These are phyloP conservation scores for Dendrocalamus latiflorus DNA, from an alignment of 202 grass and related monocot species.

Conservation along the genomic window DNA sequence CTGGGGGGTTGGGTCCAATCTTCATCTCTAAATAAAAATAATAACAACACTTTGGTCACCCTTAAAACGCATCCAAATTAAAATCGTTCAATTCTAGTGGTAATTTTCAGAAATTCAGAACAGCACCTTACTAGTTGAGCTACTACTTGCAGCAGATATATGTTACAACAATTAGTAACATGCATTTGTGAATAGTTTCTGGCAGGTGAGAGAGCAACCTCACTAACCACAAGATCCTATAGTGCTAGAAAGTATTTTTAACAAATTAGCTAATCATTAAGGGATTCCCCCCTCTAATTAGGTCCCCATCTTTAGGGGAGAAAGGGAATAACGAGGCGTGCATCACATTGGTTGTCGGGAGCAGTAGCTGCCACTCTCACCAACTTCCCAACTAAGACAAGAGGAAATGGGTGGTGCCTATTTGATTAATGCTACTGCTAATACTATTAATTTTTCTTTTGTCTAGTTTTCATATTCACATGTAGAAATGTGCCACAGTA, in stretches of 20 bases:
- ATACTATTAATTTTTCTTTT: neutral
- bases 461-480: neutral
- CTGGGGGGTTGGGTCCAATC: constrained; percentile 34
- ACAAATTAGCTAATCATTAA: constrained; percentile 54
- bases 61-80: neutral
- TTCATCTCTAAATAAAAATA: constrained; percentile 24
- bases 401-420: constrained; percentile 13
- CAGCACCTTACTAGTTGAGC: neutral
- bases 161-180: neutral
- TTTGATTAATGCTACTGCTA: constrained; percentile 13
- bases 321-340: constrained; percentile 40
- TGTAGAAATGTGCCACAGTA: constrained; percentile 18
- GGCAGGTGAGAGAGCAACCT: neutral
- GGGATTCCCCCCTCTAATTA: constrained; percentile 36
- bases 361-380: constrained; percentile 48
- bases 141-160: neutral
- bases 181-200: neutral
- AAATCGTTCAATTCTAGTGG: neutral
- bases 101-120: neutral
- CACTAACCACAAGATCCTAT: constrained; percentile 36
- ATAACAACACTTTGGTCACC: neutral
- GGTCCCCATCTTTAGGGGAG: constrained; percentile 36
- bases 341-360: constrained; percentile 48
- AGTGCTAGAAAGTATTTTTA: constrained; percentile 21
- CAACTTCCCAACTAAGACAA: constrained; percentile 53